Percentiles rank a stretch among this genome's conserved stretches.
Evolutionary conservation across 75 land plant genomes (phyloP).

Genomic region (Gnetum montanum): DNA sequence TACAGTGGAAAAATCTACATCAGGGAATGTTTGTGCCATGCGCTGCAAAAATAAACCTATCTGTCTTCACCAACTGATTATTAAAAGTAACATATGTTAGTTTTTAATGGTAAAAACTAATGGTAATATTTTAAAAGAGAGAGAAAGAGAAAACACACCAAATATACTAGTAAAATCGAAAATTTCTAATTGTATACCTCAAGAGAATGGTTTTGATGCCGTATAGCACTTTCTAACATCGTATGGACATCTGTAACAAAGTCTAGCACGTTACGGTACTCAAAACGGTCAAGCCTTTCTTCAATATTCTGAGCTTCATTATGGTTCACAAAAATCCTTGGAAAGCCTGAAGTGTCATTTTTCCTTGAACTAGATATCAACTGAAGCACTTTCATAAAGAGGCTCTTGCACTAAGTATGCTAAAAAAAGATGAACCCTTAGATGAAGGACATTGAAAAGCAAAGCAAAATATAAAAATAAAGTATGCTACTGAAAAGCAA

Average conservation of each 20-base stretch:
- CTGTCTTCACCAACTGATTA: constrained; percentile 77
- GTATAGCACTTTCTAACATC: constrained; percentile 69
- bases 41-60: constrained; percentile 74
- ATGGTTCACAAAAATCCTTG: constrained; percentile 25
- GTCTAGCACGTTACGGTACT: constrained; percentile 66
- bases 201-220: constrained; percentile 33
- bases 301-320: constrained; percentile 72
- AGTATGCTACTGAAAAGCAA: no score
- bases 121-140: no score
- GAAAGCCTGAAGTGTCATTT: constrained; percentile 38
- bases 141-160: no score
- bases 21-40: constrained; percentile 79
- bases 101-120: no score
- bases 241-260: constrained; percentile 82
- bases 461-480: no score
- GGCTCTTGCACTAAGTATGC: constrained; percentile 97
- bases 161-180: no score
- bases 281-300: constrained; percentile 60
- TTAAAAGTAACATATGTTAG: background rate
- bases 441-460: no score
- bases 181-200: no score
- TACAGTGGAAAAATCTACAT: constrained; percentile 70
- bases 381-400: constrained; percentile 73
- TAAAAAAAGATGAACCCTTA: no score
- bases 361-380: no score